phyloP scores from a whole-genome alignment of 495 filamentous ascomycete species.

The Letharia lupina region DNA sequence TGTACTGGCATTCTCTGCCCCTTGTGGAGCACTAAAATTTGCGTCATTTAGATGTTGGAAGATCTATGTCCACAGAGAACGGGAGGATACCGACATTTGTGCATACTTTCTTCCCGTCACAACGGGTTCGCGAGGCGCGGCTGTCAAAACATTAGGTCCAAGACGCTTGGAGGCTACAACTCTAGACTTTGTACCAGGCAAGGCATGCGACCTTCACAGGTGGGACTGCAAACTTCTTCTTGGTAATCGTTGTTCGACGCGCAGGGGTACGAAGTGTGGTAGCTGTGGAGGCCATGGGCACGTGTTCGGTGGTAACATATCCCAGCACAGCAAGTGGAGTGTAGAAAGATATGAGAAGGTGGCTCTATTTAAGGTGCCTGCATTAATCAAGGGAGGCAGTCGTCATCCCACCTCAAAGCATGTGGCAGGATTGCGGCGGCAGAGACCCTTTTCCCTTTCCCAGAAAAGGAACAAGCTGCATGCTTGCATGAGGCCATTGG shows the following conservation, averaged over 20 bases:
- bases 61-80: too few relatives aligned
- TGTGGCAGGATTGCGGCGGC: too few relatives aligned
- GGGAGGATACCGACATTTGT: background rate
- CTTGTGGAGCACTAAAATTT: background rate
- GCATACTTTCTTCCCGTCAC: background rate
- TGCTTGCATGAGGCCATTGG: too few relatives aligned
- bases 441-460: too few relatives aligned
- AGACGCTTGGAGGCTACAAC: background rate
- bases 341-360: background rate
- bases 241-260: background rate
- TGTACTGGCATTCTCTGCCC: background rate
- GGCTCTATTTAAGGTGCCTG: too few relatives aligned
- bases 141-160: background rate
- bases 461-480: too few relatives aligned
- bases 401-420: too few relatives aligned
- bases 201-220: conserved; percentile 3
- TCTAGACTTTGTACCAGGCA: conserved; percentile 4
- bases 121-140: background rate
- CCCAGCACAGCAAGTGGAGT: background rate
- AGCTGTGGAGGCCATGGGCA: background rate
- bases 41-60: background rate
- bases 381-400: too few relatives aligned
- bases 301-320: background rate
- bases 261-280: background rate
- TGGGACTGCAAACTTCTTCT: background rate